These are phyloP conservation scores for Rhizopus delemar DNA, from an alignment of 371 early-diverging fungal genomes.

Conservation along the genomic window DNA sequence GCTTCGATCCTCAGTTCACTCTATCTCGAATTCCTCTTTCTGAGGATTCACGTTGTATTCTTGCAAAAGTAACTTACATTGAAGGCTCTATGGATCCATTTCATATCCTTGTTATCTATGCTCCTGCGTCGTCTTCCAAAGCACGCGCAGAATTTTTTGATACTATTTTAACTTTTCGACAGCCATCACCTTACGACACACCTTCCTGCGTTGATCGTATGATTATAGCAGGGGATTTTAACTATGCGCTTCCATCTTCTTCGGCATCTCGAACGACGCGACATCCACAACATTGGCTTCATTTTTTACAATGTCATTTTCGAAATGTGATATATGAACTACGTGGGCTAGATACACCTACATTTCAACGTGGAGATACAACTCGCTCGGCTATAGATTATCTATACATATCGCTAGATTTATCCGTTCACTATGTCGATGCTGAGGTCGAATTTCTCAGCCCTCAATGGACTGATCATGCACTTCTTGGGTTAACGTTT, in stretches of 20 bases:
- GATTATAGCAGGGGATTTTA: not conserved
- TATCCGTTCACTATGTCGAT: not conserved
- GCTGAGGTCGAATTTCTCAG: not conserved
- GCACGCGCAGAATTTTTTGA: not conserved
- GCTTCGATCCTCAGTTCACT: conserved; percentile 4
- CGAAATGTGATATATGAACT: not conserved
- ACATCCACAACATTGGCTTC: not conserved
- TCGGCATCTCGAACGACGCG: too few species aligned
- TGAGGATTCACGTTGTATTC: not conserved
- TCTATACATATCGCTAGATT: not conserved
- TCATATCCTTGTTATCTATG: conserved; percentile 6
- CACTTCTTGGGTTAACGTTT: not conserved
- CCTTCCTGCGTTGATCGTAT: not conserved
- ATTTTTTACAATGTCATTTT: not conserved
- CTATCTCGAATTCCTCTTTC: not conserved
- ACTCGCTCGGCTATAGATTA: not conserved
- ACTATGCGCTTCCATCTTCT: not conserved
- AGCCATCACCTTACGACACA: not conserved
- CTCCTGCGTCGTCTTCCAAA: not conserved
- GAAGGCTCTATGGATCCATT: conserved; percentile 7
- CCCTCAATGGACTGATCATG: conserved; percentile 11
- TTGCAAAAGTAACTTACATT: not conserved
- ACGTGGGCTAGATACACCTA: not conserved
- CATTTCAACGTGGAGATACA: not conserved
- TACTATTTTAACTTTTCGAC: not conserved